Conservation (phyloP, 2,329 filamentous ascomycete genomes). For the Epichloe glyceriae region DNA sequence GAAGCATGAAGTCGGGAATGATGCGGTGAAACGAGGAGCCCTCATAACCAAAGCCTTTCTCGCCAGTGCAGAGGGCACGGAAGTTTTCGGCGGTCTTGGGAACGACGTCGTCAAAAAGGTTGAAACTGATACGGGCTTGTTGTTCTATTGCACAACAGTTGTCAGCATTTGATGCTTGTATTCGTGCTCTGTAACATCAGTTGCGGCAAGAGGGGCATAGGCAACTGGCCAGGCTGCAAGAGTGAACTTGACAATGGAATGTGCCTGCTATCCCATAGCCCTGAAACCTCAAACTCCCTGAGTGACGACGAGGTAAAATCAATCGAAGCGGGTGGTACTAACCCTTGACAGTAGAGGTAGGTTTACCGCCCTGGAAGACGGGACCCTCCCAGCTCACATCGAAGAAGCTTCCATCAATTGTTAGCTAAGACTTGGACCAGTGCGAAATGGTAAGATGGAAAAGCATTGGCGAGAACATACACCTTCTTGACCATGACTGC, state of each 20-base stretch:
- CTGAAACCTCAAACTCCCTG: neutral
- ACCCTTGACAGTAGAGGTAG: slow-evolving; percentile 47
- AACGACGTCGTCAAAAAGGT: slow-evolving; percentile 72
- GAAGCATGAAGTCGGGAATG: slow-evolving; percentile 89
- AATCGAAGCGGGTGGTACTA: slow-evolving; percentile 21
- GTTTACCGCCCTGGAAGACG: slow-evolving; percentile 45
- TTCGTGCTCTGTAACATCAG: neutral
- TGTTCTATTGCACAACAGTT: slow-evolving; percentile 38
- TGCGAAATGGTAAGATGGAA: neutral
- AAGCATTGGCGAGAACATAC: slow-evolving; percentile 31
- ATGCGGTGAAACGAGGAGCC: slow-evolving; percentile 84
- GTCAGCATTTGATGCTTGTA: slow-evolving; percentile 3
- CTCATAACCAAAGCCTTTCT: slow-evolving; percentile 74
- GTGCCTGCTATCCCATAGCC: neutral
- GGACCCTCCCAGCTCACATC: slow-evolving; percentile 63
- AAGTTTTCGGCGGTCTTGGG: slow-evolving; percentile 85
- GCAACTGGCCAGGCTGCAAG: neutral
- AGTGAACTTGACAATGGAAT: neutral
- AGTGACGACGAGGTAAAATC: neutral
- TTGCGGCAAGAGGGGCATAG: neutral
- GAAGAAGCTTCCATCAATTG: slow-evolving; percentile 43
- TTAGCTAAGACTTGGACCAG: neutral
- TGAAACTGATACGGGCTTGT: slow-evolving; percentile 72
- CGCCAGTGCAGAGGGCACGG: slow-evolving; percentile 65
- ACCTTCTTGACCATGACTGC: slow-evolving; percentile 61